Evolutionary conservation across 179 eudicot species (phyloP).

Genomic region (Drosera spatulata): DNA sequence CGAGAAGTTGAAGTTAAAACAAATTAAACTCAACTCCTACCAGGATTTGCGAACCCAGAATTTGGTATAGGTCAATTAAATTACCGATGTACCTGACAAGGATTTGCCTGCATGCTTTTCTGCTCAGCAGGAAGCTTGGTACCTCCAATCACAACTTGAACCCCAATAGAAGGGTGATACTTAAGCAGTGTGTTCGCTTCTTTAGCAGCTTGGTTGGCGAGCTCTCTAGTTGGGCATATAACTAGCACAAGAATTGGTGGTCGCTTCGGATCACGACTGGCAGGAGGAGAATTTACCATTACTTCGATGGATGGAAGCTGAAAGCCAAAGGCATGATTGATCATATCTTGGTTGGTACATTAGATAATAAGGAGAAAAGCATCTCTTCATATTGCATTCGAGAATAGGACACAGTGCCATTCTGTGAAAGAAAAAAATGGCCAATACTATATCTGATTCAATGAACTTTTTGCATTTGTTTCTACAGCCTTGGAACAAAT

Average conservation of each 20-base stretch:
- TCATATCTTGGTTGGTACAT: background rate
- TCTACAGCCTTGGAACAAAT: no score
- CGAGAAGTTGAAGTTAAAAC: no score
- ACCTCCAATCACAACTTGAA: slow-evolving; percentile 96
- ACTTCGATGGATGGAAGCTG: slow-evolving; percentile 98
- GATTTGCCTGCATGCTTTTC: slow-evolving; percentile 71
- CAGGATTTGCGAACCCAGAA: no score
- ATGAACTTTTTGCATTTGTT: no score
- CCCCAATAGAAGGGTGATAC: slow-evolving; percentile 83
- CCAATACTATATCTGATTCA: no score
- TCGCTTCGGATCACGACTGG: slow-evolving; percentile 47
- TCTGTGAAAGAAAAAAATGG: no score
- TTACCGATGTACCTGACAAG: slow-evolving; percentile 57
- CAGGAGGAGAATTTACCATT: slow-evolving; percentile 51
- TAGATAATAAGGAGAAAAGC: background rate
- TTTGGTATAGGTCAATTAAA: no score
- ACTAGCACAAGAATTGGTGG: slow-evolving; percentile 86
- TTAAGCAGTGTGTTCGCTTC: slow-evolving; percentile 77
- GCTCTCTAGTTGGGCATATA: slow-evolving; percentile 93
- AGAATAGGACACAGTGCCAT: no score
- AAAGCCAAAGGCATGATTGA: slow-evolving; percentile 14
- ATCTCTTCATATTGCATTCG: background rate
- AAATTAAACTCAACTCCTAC: no score
- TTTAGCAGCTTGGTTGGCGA: slow-evolving; percentile 83
- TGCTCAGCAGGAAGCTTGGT: slow-evolving; percentile 77